Conservation (phyloP, 176 grass and related monocot species). For the Alloteropsis semialata region DNA sequence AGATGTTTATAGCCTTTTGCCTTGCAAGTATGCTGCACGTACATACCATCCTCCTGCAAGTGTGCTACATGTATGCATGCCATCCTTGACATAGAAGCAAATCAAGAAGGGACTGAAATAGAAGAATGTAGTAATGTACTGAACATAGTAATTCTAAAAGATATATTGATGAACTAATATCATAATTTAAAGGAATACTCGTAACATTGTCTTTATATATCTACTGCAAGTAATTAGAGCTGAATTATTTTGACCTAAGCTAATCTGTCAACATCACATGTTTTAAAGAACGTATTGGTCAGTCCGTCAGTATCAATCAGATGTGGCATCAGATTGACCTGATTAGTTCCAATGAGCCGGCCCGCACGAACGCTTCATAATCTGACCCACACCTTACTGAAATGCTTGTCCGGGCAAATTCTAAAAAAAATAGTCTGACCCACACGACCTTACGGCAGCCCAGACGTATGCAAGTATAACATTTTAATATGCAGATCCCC, state of each 20-base stretch:
- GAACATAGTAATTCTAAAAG: background rate
- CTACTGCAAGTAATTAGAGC: background rate
- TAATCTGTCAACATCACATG: conserved; percentile 3
- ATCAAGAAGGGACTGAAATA: background rate
- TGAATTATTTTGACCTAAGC: background rate
- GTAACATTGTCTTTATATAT: background rate
- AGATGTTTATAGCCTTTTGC: background rate
- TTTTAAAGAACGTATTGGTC: background rate
- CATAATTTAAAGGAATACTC: background rate
- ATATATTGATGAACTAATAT: background rate
- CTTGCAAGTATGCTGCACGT: background rate
- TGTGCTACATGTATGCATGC: too few species aligned
- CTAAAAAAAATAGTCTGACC: background rate
- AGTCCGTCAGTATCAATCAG: background rate
- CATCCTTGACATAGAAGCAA: conserved; percentile 26
- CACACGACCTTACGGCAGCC: background rate
- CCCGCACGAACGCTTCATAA: background rate
- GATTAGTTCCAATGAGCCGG: background rate
- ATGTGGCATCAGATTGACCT: background rate
- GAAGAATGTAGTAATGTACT: background rate
- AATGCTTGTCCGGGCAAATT: background rate
- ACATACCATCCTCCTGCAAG: conserved; percentile 29
- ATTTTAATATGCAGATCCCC: background rate
- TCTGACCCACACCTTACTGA: background rate
- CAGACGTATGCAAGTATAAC: background rate